Evolutionary conservation across 495 filamentous ascomycete genomes (phyloP).

Genomic region (Podospora pseudopauciseta): DNA sequence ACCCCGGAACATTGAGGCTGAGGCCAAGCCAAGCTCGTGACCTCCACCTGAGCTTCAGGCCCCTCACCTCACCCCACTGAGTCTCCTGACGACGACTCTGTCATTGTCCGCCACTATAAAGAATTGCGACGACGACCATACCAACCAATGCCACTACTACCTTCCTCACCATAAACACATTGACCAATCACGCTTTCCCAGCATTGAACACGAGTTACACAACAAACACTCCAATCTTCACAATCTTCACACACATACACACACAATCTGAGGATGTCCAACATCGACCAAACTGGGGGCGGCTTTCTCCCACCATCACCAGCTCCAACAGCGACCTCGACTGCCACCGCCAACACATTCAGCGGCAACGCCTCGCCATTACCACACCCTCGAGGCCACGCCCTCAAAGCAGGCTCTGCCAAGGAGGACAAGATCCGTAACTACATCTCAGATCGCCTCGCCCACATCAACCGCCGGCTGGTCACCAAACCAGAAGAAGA

Average conservation of each 20-base stretch:
- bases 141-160: too few relatives aligned
- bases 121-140: too few relatives aligned
- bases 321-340: slow-evolving; percentile 51
- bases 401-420: slow-evolving; percentile 63
- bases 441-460: slow-evolving; percentile 60
- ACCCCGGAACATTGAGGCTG: too few relatives aligned
- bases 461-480: slow-evolving; percentile 64
- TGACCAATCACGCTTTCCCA: too few relatives aligned
- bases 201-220: too few relatives aligned
- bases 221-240: too few relatives aligned
- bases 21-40: too few relatives aligned
- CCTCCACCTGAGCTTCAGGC: too few relatives aligned
- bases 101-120: too few relatives aligned
- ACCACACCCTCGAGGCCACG: slow-evolving; percentile 60
- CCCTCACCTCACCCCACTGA: too few relatives aligned
- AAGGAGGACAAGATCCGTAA: slow-evolving; percentile 76
- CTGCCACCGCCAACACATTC: slow-evolving; percentile 20
- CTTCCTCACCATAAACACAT: too few relatives aligned
- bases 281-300: slow-evolving; percentile 31
- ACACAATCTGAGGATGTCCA: slow-evolving; percentile 36
- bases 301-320: slow-evolving; percentile 55
- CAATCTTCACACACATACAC: not conserved
- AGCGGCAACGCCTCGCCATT: slow-evolving; percentile 38
- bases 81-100: too few relatives aligned
- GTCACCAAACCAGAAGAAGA: slow-evolving; percentile 46